Evolutionary conservation across 495 filamentous ascomycete species (phyloP), one percentile per base, ranked within the genome.

Genomic region (Lasiosphaeris hirsuta): DNA sequence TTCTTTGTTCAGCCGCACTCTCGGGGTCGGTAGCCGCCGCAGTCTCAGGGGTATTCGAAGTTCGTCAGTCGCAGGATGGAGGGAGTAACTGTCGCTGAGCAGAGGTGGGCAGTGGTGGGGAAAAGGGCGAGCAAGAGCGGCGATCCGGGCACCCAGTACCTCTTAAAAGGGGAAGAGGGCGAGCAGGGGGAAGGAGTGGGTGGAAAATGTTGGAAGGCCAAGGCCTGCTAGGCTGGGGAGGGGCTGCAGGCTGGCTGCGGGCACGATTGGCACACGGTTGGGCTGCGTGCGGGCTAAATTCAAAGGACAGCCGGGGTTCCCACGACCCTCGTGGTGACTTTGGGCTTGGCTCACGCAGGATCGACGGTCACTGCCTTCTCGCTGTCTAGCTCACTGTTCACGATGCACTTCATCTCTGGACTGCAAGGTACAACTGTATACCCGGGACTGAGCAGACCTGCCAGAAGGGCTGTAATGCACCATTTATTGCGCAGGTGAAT

Each of bases 201-300:
- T 58, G 61, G 63, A 62, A 68, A 64, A 62, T 69, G 64, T 58
- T 69, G 66, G 66, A 64, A 62, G 57, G 52, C 36, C 51, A 38
- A 37, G 42, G 10, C 41, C 35, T 49, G 46, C 33, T 49, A 34
- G 46, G 36, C 49, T 59, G 17, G 51, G 41, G 44, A 43, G 47
- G 51, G 43, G 51, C 51, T 35, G 43, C 43, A 37, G 34, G 49
- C 36, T 11, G 47, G 33, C 36, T 37, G 37, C 33, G 40, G 56
- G 40, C 23, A 35, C 45, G 46, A 55, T 48, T 57, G 59, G 53
- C 23, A 39, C 53, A 33, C 48, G 33, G 42, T 45, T 45, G 53
- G 43, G 41, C 38, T 45, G 42, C 36, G 49, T 17, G 36, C 36
- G 49, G 49, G 49, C 49, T 51, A 51, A 51, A 51, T 38, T 51